Evolutionary conservation across 192 early-diverging fungal genomes (phyloP), one percentile per base, ranked within the genome.

Genomic region (Kappamyces sp.): DNA sequence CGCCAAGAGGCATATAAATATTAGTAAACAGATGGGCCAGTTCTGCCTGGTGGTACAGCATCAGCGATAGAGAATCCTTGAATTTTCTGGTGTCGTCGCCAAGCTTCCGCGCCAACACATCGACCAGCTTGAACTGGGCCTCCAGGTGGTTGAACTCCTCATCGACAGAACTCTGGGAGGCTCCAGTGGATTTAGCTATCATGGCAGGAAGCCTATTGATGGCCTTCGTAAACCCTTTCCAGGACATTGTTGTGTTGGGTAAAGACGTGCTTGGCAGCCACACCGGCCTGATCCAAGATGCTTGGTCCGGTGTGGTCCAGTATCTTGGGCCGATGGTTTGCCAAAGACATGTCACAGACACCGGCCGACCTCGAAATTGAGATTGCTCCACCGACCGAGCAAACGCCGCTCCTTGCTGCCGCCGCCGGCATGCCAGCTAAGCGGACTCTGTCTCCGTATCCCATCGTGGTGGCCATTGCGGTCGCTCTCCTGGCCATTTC

Each of bases 141-240:
- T 85, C 82, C 11, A 85, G 67, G 22, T 76, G 75, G 32, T 69
- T 69, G 66, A 76, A 93, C 33, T 90, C 88, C 48, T 80, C 63
- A 67, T 90, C 88, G 9, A 70, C 61, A 1, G 80, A 81, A 30
- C 67, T 77, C 15, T 43, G 22, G 29, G 60, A 42, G 60, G 80
- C 69, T 42, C 87, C 83, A 52, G 79, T 79, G 55, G 83, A 83
- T 51, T 77, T 73, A 35, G 80, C 76, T 40, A 92, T 65, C 69
- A 83, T 81, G 50, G 87, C 85, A 34, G 90, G 90, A 61, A 91
- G 80, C 41, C 90, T 80, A 49, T 78, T 76, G 41, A 91, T 76
- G 51, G 88, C 88, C 72, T 91, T 91, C 39, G 72, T 69, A 51
- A 91, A 82, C 2, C 90, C 90, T 63, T 86, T 78, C 72, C 73